Evolutionary conservation across 2,329 filamentous ascomycete genomes (phyloP), one percentile per base, ranked within the genome.

Genomic region (Lecanosticta acicola): DNA sequence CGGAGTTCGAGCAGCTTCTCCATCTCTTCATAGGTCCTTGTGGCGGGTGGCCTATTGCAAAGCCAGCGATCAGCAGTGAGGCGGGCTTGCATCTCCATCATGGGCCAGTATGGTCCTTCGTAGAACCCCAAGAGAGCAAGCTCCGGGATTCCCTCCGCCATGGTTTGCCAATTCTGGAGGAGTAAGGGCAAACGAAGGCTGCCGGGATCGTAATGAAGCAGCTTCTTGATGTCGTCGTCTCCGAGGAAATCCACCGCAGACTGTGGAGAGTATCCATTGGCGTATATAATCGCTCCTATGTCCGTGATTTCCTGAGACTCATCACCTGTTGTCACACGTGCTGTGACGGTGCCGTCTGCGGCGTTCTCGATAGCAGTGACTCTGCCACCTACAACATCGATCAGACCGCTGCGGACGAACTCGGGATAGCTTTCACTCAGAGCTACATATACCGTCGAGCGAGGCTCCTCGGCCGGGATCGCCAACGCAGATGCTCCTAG

Each of bases 61-160:
- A 58, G 43, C 84, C 85, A 90, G 9, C 79, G 62, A 10, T 75
- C 65, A 0, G 81, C 74, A 4, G 90, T 68, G 50, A 85, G 76
- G 1, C 84, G 77, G 2, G 87, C 83, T 66, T 94, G 87, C 83
- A 89, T 86, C 64, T 93, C 87, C 76, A 91, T 88, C 0, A 89
- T 81, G 1, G 84, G 84, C 87, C 87, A 94, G 63, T 87, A 93
- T 0, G 87, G 86, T 0, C 85, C 85, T 50, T 87, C 78, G 60
- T 94, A 94, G 66, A 89, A 88, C 0, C 87, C 87, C 1, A 93
- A 82, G 57, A 93, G 90, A 0, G 85, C 86, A 0, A 93, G 68
- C 4, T 77, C 77, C 0, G 82, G 76, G 0, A 89, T 65, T 0
- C 72, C 68, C 47, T 83, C 78, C 3, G 32, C 54, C 9, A 46